Conservation (phyloP, 345 rosid species). For the Rhodomyrtus tomentosa region DNA sequence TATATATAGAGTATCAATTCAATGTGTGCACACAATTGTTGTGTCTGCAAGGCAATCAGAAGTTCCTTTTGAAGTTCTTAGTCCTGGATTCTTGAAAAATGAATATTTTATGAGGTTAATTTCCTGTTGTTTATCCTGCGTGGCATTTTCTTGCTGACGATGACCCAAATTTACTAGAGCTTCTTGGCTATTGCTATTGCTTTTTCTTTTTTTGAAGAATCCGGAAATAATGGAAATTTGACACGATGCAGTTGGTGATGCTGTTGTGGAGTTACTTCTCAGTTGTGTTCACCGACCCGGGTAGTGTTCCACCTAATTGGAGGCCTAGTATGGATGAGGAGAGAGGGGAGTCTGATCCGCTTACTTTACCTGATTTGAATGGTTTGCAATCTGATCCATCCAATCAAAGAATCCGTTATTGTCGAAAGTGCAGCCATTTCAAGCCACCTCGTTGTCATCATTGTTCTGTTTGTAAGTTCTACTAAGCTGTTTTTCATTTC, state of each 20-base stretch:
- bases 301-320: conserved; percentile 86
- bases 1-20: neutral
- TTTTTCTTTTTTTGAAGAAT: neutral
- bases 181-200: neutral
- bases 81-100: neutral
- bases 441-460: conserved; percentile 97
- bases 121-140: neutral
- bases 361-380: conserved; percentile 46
- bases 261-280: conserved; percentile 94
- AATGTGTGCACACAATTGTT: neutral
- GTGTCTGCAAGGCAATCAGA: neutral
- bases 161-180: neutral
- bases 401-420: conserved; percentile 54
- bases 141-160: neutral
- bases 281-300: conserved; percentile 93
- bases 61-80: neutral
- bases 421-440: conserved; percentile 83
- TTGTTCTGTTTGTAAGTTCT: conserved; percentile 84
- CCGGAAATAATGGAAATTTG: conserved; percentile 3
- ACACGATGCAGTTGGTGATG: conserved; percentile 67
- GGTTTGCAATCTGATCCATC: conserved; percentile 44
- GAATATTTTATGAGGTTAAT: neutral
- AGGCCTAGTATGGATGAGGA: conserved; percentile 70
- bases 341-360: conserved; percentile 71
- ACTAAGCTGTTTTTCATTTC: neutral